Percentiles rank a stretch among this genome's conserved stretches.
These are phyloP conservation scores for Microcyclosporella mali DNA, from an alignment of 2,329 filamentous ascomycete species.

Conservation along the genomic window DNA sequence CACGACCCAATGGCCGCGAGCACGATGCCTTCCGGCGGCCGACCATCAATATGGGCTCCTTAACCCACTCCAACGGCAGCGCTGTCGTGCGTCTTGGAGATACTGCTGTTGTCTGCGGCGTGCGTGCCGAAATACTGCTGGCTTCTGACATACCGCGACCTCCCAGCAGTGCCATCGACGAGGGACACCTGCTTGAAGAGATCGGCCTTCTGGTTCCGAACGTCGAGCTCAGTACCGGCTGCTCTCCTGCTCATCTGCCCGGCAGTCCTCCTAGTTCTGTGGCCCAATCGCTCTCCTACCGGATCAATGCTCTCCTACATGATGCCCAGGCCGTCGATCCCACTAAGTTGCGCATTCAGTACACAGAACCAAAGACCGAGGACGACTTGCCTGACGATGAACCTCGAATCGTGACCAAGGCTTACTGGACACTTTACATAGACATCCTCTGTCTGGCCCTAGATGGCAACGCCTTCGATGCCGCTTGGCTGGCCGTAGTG, in stretches of 20 bases:
- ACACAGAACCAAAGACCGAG: conserved; percentile 41
- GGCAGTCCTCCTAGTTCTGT: conserved; percentile 72
- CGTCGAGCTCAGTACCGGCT: conserved; percentile 85
- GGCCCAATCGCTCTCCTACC: conserved; percentile 78
- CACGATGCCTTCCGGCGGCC: conserved; percentile 63
- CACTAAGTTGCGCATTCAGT: conserved; percentile 63
- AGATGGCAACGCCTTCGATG: conserved; percentile 87
- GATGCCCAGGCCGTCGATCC: conserved; percentile 60
- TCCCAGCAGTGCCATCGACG: conserved; percentile 22
- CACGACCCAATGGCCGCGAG: conserved; percentile 74
- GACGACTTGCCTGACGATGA: conserved; percentile 40
- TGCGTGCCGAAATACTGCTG: conserved; percentile 77
- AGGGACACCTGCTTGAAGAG: conserved; percentile 35
- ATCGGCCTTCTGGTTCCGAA: conserved; percentile 82
- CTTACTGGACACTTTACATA: conserved; percentile 92
- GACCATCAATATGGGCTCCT: conserved; percentile 73
- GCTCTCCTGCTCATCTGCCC: conserved; percentile 76
- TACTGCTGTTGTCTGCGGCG: conserved; percentile 89
- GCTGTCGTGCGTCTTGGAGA: conserved; percentile 82
- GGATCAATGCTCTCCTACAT: conserved; percentile 70
- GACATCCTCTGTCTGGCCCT: conserved; percentile 92
- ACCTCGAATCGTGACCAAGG: conserved; percentile 55
- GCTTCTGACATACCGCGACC: conserved; percentile 68
- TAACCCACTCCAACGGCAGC: conserved; percentile 85
- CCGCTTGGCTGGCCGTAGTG: conserved; percentile 76